Percentiles rank a stretch among this genome's conserved stretches.
Evolutionary conservation across 352 stramenopile genomes (phyloP).

Genomic region (Pythium brachiatum): DNA sequence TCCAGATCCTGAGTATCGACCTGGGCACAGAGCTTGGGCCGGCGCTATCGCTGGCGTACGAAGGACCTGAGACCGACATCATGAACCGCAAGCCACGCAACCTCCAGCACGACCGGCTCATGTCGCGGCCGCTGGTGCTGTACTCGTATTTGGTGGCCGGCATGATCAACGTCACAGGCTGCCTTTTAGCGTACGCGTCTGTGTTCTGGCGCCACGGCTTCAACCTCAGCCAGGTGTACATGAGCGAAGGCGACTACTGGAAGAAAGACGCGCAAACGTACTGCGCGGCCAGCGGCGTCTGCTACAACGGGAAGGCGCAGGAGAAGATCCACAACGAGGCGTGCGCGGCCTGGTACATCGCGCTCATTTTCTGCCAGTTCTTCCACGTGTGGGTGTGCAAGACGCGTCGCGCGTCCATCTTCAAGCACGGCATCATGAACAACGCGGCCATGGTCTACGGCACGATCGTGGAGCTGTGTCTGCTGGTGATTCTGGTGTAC

Average conservation of each 20-base stretch:
- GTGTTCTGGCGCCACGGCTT: constrained; percentile 37
- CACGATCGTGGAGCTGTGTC: constrained; percentile 33
- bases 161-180: constrained; percentile 61
- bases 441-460: constrained; percentile 73
- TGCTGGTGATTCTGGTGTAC: constrained; percentile 48
- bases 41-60: constrained; percentile 87
- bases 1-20: constrained; percentile 88
- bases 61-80: constrained; percentile 70
- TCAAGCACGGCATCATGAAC: constrained; percentile 69
- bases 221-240: constrained; percentile 38
- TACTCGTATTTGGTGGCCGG: constrained; percentile 85
- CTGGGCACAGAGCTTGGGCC: constrained; percentile 88
- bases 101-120: constrained; percentile 64
- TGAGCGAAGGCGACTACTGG: constrained; percentile 35
- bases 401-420: constrained; percentile 72
- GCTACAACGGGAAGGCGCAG: constrained; percentile 44
- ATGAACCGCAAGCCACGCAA: constrained; percentile 73
- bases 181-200: constrained; percentile 28
- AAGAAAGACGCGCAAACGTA: constrained; percentile 18
- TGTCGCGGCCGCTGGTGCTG: constrained; percentile 73
- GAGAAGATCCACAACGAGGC: constrained; percentile 52
- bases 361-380: constrained; percentile 77
- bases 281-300: constrained; percentile 25
- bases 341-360: constrained; percentile 68
- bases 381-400: constrained; percentile 85